phyloP scores from a whole-genome alignment of 345 rosid species.

The Murraya koenigii region DNA sequence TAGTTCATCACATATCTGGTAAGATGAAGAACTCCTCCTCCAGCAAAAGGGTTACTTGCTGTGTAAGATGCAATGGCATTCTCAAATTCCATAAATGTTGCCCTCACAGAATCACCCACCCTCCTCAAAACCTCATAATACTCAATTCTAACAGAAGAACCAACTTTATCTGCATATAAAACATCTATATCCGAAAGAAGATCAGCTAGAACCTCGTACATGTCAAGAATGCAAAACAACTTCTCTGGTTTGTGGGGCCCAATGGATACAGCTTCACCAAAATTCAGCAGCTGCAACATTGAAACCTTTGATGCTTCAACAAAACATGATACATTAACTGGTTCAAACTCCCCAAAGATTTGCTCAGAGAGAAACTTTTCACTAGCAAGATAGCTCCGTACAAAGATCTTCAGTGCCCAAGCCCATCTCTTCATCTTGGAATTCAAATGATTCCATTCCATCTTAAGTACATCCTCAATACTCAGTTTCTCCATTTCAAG shows the following conservation, averaged over 20 bases:
- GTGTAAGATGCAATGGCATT: conserved; percentile 61
- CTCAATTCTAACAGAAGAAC: conserved; percentile 50
- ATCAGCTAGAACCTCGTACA: conserved; percentile 75
- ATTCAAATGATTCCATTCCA: conserved; percentile 76
- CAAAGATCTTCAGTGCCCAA: conserved; percentile 57
- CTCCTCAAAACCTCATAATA: conserved; percentile 59
- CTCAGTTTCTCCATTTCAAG: conserved; percentile 83
- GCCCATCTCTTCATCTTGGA: conserved; percentile 91
- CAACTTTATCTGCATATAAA: conserved; percentile 45
- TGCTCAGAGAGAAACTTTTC: conserved; percentile 68
- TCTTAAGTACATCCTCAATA: conserved; percentile 75
- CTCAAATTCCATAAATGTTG: conserved; percentile 69
- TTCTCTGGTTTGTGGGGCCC: conserved; percentile 80
- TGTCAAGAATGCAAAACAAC: conserved; percentile 64
- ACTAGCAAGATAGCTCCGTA: conserved; percentile 66
- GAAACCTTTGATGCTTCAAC: conserved; percentile 74
- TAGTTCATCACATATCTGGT: conserved; percentile 86
- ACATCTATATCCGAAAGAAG: conserved; percentile 62
- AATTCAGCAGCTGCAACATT: conserved; percentile 71
- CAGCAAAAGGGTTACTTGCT: conserved; percentile 53
- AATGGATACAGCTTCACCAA: conserved; percentile 80
- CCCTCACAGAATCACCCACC: conserved; percentile 57
- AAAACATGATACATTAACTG: conserved; percentile 46
- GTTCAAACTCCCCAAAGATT: conserved; percentile 53
- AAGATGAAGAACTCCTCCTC: conserved; percentile 77